A percentile compares a stretch with the other conserved stretches of the same genome.
Evolutionary conservation across 1,284 basidiomycete species (phyloP).

Genomic region (Ustilago vetiveriae): DNA sequence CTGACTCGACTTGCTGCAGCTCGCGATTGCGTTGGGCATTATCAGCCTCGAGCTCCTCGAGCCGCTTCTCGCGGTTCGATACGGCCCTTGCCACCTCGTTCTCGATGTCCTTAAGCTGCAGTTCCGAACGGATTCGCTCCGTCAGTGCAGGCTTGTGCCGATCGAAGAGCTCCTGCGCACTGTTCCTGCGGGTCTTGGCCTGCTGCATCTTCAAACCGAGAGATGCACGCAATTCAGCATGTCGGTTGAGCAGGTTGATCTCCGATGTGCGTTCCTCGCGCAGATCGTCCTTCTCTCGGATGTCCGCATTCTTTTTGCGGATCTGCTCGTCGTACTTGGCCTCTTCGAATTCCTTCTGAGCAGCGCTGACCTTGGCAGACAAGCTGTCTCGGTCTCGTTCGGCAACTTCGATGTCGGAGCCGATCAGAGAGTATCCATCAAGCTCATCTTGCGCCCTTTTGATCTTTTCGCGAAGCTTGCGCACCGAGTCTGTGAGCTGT

Average conservation of each 20-base stretch:
- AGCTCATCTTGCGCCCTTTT: slow-evolving; percentile 56
- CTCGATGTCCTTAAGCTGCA: slow-evolving; percentile 77
- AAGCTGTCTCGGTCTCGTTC: slow-evolving; percentile 40
- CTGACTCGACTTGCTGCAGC: slow-evolving; percentile 56
- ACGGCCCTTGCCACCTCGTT: slow-evolving; percentile 74
- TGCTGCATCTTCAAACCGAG: slow-evolving; percentile 75
- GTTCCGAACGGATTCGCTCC: slow-evolving; percentile 74
- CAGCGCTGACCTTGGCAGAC: slow-evolving; percentile 23
- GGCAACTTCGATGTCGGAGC: slow-evolving; percentile 40
- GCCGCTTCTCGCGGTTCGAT: slow-evolving; percentile 44
- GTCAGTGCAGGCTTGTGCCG: slow-evolving; percentile 74
- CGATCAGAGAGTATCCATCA: slow-evolving; percentile 33
- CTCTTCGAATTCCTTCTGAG: slow-evolving; percentile 45
- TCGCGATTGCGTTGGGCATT: slow-evolving; percentile 37
- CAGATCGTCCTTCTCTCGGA: slow-evolving; percentile 75
- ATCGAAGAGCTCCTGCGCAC: slow-evolving; percentile 37
- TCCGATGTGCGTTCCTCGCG: slow-evolving; percentile 80
- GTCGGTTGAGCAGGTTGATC: slow-evolving; percentile 77
- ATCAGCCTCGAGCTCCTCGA: slow-evolving; percentile 31
- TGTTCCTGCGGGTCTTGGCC: slow-evolving; percentile 14
- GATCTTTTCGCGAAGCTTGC: slow-evolving; percentile 43
- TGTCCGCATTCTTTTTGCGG: slow-evolving; percentile 72
- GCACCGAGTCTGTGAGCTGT: slow-evolving; percentile 37
- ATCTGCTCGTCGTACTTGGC: slow-evolving; percentile 77
- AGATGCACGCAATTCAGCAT: slow-evolving; percentile 84